Percentiles rank a stretch among this genome's conserved stretches.
Conservation (phyloP, 768 basidiomycete genomes). For the Tubosaeta sp. region DNA sequence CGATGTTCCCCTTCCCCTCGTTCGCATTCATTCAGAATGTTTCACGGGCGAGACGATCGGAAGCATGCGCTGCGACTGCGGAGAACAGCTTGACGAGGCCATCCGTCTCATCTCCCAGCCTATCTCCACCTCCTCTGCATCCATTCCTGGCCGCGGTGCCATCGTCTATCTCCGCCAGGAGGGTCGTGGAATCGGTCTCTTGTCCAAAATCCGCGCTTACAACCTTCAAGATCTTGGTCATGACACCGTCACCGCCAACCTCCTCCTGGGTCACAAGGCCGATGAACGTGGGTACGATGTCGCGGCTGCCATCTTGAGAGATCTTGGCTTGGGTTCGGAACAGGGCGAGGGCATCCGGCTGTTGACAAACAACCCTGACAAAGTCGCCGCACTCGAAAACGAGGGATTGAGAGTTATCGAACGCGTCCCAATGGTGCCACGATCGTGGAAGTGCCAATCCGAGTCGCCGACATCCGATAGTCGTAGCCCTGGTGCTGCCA, state of each 20-base stretch:
- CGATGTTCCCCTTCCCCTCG: conserved; percentile 67
- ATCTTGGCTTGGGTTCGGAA: conserved; percentile 70
- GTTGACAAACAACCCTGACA: conserved; percentile 98
- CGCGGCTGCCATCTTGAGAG: conserved; percentile 84
- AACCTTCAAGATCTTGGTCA: conserved; percentile 97
- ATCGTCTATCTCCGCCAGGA: conserved; percentile 96
- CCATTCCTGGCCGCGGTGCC: conserved; percentile 82
- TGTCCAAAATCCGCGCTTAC: conserved; percentile 96
- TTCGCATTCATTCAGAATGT: conserved; percentile 97
- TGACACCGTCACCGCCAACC: conserved; percentile 97
- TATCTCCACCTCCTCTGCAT: conserved; percentile 40
- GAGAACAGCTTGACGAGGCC: conserved; percentile 98
- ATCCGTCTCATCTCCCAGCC: conserved; percentile 81
- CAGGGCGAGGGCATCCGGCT: conserved; percentile 61
- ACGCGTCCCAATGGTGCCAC: conserved; percentile 91
- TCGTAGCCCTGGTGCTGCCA: conserved; percentile 60
- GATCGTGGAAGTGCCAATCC: conserved; percentile 62
- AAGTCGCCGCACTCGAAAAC: conserved; percentile 79
- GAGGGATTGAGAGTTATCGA: conserved; percentile 80
- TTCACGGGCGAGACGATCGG: conserved; percentile 98
- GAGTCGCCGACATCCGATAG: conserved; percentile 22
- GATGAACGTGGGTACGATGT: conserved; percentile 93
- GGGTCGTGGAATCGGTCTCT: conserved; percentile 92
- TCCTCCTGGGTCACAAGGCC: conserved; percentile 90
- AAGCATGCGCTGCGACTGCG: conserved; percentile 98